Base-by-base conservation (phyloP, 805 yeast species). In the Danielia reshetovae region DNA sequence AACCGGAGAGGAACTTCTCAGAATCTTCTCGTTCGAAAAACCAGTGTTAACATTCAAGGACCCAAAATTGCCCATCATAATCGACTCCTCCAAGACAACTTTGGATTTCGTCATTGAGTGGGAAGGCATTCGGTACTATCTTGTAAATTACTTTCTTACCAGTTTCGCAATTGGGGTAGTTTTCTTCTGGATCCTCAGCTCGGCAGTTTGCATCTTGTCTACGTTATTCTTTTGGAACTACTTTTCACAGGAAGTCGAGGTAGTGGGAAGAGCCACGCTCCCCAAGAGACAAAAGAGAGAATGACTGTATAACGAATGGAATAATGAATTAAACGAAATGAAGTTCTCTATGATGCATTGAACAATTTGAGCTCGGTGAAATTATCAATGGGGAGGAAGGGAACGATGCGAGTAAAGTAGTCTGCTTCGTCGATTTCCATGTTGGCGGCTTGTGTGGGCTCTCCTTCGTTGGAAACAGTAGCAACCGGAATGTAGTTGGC, bases 111-210 rank as follows among this genome's bases (percentile, higher is more conserved):
- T 60, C 32, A 34, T 48, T 12, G 36, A 40, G 33, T 70, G 69
- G 61, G 52, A 54, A 17, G 76, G 76, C 0, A 49, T 69, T 26
- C 51, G 75, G 22, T 65, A 59, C 45, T 68, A 63, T 39, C 34
- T 70, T 23, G 63, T 57, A 30, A 52, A 60, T 27, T 64, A 65
- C 42, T 61, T 59, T 28, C 45, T 38, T 11, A 39, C 52, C 3
- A 58, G 65, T 24, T 54, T 66, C 28, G 12, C 60, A 8, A 21
- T 65, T 16, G 75, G 75, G 3, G 62, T 62, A 4, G 34, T 43
- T 0, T 7, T 57, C 4, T 68, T 68, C 41, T 70, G 74, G 72
- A 15, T 39, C 1, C 34, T 59, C 12, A 56, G 67, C 34, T 51
- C 65, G 5, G 19, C 42, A 2, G 34, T 54, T n/a, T 62, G 65